Conservation (phyloP, 306 rosid genomes). For the Quercus aquifolioides region DNA sequence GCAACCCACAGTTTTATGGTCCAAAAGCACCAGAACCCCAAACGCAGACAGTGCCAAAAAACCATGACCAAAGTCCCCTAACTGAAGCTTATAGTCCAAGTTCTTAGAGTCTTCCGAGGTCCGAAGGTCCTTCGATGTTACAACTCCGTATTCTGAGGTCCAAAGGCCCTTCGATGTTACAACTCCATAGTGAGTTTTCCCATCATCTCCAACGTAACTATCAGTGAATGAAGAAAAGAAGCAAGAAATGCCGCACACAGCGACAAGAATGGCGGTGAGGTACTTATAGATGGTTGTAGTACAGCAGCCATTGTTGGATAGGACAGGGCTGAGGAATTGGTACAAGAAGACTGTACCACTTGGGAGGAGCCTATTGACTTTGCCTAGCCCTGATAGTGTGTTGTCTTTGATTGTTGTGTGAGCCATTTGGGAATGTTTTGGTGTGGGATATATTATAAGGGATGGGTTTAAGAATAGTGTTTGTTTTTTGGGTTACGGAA, state of each 20-base stretch:
- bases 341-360: conserved; percentile 74
- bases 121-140: conserved; percentile 58
- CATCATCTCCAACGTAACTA: conserved; percentile 61
- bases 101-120: conserved; percentile 41
- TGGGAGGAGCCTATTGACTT: conserved; percentile 69
- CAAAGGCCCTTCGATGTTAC: conserved; percentile 46
- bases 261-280: conserved; percentile 41
- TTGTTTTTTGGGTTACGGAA: not conserved
- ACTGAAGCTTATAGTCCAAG: conserved; percentile 48
- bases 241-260: conserved; percentile 48
- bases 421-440: conserved; percentile 15
- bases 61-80: conserved; percentile 72
- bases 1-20: conserved; percentile 55
- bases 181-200: conserved; percentile 34
- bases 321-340: conserved; percentile 67
- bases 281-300: conserved; percentile 32
- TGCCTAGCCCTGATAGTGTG: conserved; percentile 50
- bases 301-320: conserved; percentile 71
- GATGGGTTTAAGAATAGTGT: not conserved
- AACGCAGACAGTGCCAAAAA: conserved; percentile 45
- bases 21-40: conserved; percentile 42
- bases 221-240: conserved; percentile 73
- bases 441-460: not conserved
- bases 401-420: not conserved
- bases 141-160: conserved; percentile 56